Base-by-base conservation (phyloP, 1,139 yeast species). In the Geotrichum citri-aurantii region DNA sequence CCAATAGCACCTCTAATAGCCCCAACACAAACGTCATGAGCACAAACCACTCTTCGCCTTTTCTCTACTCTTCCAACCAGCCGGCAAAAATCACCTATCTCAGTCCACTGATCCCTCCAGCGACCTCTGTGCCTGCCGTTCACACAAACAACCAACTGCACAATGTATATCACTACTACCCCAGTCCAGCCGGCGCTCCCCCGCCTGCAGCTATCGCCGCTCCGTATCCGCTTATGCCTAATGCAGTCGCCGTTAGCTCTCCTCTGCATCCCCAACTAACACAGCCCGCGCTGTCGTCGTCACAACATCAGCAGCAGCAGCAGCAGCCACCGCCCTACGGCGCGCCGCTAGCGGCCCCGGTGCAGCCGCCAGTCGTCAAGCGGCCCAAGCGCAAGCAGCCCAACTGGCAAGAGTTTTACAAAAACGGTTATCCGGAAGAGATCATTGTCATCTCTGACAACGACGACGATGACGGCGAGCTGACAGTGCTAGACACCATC, bases 401-500 rank as follows among this genome's bases (percentile, higher is more conserved):
- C 27, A 53, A 69, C 63, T 70, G 73, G 73, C 60, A 61, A 46
- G 69, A 68, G 56, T 70, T 69, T 59, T 70, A 70, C 61, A 62
- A 64, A 40, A 70, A 70, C 59, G 73, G 72, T 19, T 62, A 64
- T 48, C 73, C 73, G n/a, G 61, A 63, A 31, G 73, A 71, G 58
- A 66, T 71, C 47, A 71, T 71, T 62, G 71, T 71, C 44, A 70
- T 71, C 26, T 69, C 68, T 52, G 70, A 68, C 55, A 67, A 65
- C 52, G 66, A 64, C 27, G 68, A 63, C 21, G 65, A 62, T 12
- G 61, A 59, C 17, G 59, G 58, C 26, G 59, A 59, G 37, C 17
- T 37, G 19, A 37, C 42, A 37, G n/a, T 14, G 49, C n/a, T 24
- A 46, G 31, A 26, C 14, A 46, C 27, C 27, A 46, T 17, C 19